Percentiles rank a stretch among this genome's conserved stretches.
These are phyloP conservation scores for Diophrys sp. DNA, from an alignment of 73 alveolate genomes.

Conservation along the genomic window DNA sequence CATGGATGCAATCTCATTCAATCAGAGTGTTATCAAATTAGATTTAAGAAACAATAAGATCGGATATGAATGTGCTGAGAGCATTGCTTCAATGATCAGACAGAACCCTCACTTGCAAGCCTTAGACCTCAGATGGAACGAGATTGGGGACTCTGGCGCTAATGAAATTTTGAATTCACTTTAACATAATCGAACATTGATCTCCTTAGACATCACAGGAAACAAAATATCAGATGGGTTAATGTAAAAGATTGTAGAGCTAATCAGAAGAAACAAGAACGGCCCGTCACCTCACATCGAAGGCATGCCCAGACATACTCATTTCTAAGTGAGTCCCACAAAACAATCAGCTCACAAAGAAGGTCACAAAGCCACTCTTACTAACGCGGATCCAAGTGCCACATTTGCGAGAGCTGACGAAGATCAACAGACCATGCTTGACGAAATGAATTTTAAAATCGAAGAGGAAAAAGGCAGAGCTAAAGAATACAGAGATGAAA, in stretches of 20 bases:
- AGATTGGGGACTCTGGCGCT: conserved; percentile 51
- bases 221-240: conserved; percentile 53
- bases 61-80: conserved; percentile 45
- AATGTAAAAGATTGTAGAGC: conserved; percentile 32
- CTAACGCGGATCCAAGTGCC: conserved; percentile 1
- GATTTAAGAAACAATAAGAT: conserved; percentile 59
- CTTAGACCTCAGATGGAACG: conserved; percentile 62
- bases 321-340: neutral
- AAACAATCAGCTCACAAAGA: neutral
- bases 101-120: conserved; percentile 21
- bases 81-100: conserved; percentile 26
- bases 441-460: conserved; percentile 5
- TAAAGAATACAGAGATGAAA: conserved; percentile 34
- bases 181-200: conserved; percentile 7
- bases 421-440: neutral
- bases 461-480: conserved; percentile 37
- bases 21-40: conserved; percentile 21
- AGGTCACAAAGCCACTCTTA: neutral
- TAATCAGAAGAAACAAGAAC: conserved; percentile 29
- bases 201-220: conserved; percentile 43
- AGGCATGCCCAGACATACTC: neutral
- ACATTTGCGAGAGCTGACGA: conserved; percentile 2
- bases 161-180: conserved; percentile 36
- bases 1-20: conserved; percentile 38
- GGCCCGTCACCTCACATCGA: conserved; percentile 8